phyloP scores from a whole-genome alignment of 257 asterid species.

The Echites panduratus region DNA sequence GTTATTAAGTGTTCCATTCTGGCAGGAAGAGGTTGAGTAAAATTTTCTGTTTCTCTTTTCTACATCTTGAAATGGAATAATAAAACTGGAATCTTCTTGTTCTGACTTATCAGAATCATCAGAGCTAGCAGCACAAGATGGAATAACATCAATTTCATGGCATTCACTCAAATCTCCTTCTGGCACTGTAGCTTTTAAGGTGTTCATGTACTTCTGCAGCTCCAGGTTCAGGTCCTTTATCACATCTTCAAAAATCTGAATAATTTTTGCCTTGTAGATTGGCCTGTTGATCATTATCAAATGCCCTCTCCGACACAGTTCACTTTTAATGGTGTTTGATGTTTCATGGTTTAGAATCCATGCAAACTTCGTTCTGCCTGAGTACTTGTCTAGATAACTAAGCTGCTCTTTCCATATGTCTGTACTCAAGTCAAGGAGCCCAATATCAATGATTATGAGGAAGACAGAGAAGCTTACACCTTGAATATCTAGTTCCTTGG shows the following conservation, averaged over 20 bases:
- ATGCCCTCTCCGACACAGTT: slow-evolving; percentile 66
- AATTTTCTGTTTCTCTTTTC: slow-evolving; percentile 21
- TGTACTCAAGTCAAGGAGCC: slow-evolving; percentile 71
- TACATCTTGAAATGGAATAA: slow-evolving; percentile 8
- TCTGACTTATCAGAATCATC: slow-evolving; percentile 61
- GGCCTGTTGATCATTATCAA: slow-evolving; percentile 66
- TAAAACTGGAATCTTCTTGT: slow-evolving; percentile 26
- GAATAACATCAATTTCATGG: slow-evolving; percentile 51
- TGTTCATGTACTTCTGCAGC: slow-evolving; percentile 20
- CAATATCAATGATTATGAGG: slow-evolving; percentile 56
- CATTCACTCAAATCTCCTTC: slow-evolving; percentile 42
- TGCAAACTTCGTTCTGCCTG: slow-evolving; percentile 52
- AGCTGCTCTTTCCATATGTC: slow-evolving; percentile 80
- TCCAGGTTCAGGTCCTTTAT: slow-evolving; percentile 34
- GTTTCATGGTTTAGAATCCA: slow-evolving; percentile 77
- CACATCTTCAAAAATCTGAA: slow-evolving; percentile 61
- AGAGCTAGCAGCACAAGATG: slow-evolving; percentile 44
- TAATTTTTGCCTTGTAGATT: slow-evolving; percentile 63
- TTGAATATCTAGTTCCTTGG: slow-evolving; percentile 23
- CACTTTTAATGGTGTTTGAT: slow-evolving; percentile 52
- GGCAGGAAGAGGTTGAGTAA: slow-evolving; percentile 18
- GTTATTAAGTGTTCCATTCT: slow-evolving; percentile 13
- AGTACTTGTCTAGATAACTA: slow-evolving; percentile 49
- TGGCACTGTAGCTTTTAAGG: slow-evolving; percentile 20
- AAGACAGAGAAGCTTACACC: slow-evolving; percentile 22